Evolutionary conservation across 2,329 filamentous ascomycete species (phyloP).

Genomic region (Claviceps citrina): DNA sequence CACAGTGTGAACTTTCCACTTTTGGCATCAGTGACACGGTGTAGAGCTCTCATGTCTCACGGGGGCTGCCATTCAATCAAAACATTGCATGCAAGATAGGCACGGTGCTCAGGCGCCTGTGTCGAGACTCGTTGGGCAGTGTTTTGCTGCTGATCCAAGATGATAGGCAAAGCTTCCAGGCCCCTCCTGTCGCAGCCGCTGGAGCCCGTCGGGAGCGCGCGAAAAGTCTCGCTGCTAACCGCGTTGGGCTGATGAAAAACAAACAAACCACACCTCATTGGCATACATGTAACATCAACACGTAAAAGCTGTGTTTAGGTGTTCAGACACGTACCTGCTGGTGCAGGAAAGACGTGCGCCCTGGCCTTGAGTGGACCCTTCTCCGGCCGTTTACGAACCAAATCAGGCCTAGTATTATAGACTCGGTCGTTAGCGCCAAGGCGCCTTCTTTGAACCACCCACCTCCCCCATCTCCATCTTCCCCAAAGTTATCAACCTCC

Average conservation of each 20-base stretch:
- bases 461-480: background rate
- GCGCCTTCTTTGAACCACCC: conserved; percentile 3
- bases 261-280: conserved; percentile 1
- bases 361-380: conserved; percentile 4
- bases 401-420: conserved; percentile 6
- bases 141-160: no score
- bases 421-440: conserved; percentile 3
- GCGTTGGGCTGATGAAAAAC: background rate
- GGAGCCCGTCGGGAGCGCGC: background rate
- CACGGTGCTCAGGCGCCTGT: no score
- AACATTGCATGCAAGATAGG: no score
- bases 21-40: no score
- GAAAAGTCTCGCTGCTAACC: background rate
- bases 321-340: background rate
- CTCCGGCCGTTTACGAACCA: conserved; percentile 7
- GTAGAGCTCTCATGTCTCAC: no score
- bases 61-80: no score
- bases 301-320: background rate
- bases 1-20: background rate
- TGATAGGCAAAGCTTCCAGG: background rate
- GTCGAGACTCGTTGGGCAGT: no score
- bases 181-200: no score
- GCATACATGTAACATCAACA: background rate
- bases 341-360: background rate
- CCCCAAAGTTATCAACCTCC: conserved; percentile 3